phyloP scores from a whole-genome alignment of 352 stramenopile genomes.

The Plasmopara viticola region DNA sequence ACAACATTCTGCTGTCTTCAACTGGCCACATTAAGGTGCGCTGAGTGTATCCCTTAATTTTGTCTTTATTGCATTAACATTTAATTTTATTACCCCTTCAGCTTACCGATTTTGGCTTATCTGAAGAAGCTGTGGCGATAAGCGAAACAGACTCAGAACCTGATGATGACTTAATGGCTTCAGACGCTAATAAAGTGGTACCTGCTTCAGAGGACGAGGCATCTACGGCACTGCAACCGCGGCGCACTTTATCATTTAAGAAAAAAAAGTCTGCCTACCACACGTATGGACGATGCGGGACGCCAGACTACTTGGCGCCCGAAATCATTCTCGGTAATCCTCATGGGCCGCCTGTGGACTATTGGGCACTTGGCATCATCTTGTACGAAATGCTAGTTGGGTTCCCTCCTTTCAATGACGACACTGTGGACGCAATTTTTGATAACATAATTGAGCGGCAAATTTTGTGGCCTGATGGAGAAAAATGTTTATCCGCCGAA shows the following conservation, averaged over 20 bases:
- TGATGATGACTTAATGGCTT: conserved; percentile 23
- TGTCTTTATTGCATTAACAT: background rate
- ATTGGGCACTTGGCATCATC: conserved; percentile 89
- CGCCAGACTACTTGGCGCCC: conserved; percentile 84
- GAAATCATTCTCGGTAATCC: conserved; percentile 76
- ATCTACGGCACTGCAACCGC: conserved; percentile 5
- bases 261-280: conserved; percentile 52
- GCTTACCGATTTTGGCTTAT: conserved; percentile 84
- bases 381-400: conserved; percentile 87
- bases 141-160: conserved; percentile 26
- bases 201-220: conserved; percentile 3
- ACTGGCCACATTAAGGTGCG: conserved; percentile 82
- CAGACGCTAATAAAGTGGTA: conserved; percentile 6
- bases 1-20: conserved; percentile 87
- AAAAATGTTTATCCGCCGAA: conserved; percentile 77
- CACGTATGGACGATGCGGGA: conserved; percentile 74
- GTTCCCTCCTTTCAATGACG: conserved; percentile 86
- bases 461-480: conserved; percentile 84
- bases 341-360: conserved; percentile 80
- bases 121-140: conserved; percentile 61
- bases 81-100: conserved; percentile 11
- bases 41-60: background rate
- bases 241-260: conserved; percentile 11
- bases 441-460: conserved; percentile 77
- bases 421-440: conserved; percentile 85